Conservation (phyloP, 495 filamentous ascomycete genomes). For the Cercophora sp. region DNA sequence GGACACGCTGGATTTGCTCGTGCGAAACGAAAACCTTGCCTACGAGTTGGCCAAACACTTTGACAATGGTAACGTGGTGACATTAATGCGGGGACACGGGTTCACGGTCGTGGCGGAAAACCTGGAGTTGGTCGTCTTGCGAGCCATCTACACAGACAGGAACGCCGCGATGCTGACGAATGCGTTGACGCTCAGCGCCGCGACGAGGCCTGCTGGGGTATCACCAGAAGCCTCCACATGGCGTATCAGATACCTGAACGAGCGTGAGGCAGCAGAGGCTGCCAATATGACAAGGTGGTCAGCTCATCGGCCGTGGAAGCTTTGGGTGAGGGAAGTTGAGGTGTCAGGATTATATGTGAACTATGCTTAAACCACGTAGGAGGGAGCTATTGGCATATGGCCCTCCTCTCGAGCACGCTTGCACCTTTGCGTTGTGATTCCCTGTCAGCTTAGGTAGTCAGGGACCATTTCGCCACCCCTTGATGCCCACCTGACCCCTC, state of each 20-base stretch:
- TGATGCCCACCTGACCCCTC: too few species aligned
- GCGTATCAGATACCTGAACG: slow-evolving; percentile 23
- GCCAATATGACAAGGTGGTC: slow-evolving; percentile 23
- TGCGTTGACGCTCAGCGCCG: slow-evolving; percentile 20
- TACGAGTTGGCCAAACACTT: slow-evolving; percentile 23
- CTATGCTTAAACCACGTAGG: slow-evolving; percentile 6
- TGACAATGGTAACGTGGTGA: slow-evolving; percentile 29
- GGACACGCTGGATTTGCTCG: slow-evolving; percentile 38
- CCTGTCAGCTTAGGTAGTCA: too few species aligned
- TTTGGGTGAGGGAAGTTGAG: slow-evolving; percentile 43
- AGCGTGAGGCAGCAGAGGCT: slow-evolving; percentile 22
- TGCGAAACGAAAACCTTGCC: slow-evolving; percentile 34
- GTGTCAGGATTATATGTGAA: slow-evolving; percentile 30
- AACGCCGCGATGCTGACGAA: slow-evolving; percentile 42
- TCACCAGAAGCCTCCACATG: not conserved
- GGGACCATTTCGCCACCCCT: too few species aligned
- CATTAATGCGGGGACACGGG: slow-evolving; percentile 49
- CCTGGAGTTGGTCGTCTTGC: slow-evolving; percentile 39
- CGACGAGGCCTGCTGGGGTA: slow-evolving; percentile 7
- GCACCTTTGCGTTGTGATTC: too few species aligned
- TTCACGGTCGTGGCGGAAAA: slow-evolving; percentile 37
- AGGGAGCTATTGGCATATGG: too few species aligned
- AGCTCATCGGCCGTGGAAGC: slow-evolving; percentile 33
- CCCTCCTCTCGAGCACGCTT: too few species aligned
- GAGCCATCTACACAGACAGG: slow-evolving; percentile 43